Evolutionary conservation across 805 yeast genomes (phyloP).

Genomic region (Monosporozyma unispora): DNA sequence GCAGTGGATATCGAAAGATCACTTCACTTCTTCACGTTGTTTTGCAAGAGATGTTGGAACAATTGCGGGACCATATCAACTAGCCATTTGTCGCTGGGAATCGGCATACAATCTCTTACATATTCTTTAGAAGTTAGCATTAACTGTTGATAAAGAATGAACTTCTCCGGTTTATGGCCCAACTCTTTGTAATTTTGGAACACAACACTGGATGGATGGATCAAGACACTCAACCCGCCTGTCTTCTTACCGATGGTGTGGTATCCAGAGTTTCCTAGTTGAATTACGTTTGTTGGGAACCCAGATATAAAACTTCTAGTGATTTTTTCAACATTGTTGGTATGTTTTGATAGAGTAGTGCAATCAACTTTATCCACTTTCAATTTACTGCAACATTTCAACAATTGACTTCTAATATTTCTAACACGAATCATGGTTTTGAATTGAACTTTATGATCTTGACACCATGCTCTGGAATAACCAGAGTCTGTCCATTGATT

Average conservation of each 20-base stretch:
- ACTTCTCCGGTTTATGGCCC: conserved; percentile 62
- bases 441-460: conserved; percentile 71
- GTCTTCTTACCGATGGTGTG: conserved; percentile 30
- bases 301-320: conserved; percentile 24
- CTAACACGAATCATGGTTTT: conserved; percentile 59
- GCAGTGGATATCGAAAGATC: background rate
- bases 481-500: conserved; percentile 66
- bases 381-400: conserved; percentile 42
- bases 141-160: conserved; percentile 72
- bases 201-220: conserved; percentile 82
- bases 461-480: conserved; percentile 72
- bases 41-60: conserved; percentile 10
- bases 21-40: background rate
- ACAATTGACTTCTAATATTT: conserved; percentile 65
- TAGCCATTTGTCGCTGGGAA: conserved; percentile 65
- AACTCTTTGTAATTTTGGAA: conserved; percentile 30
- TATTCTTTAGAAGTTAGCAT: conserved; percentile 81
- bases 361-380: conserved; percentile 13
- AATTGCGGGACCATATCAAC: conserved; percentile 65
- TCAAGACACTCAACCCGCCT: conserved; percentile 60
- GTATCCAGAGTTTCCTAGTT: conserved; percentile 23
- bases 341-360: background rate
- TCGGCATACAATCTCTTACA: conserved; percentile 71
- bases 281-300: conserved; percentile 27
- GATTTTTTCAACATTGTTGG: conserved; percentile 6